Base-by-base conservation (phyloP, 352 stramenopile species). In the Blastocystis hominis region DNA sequence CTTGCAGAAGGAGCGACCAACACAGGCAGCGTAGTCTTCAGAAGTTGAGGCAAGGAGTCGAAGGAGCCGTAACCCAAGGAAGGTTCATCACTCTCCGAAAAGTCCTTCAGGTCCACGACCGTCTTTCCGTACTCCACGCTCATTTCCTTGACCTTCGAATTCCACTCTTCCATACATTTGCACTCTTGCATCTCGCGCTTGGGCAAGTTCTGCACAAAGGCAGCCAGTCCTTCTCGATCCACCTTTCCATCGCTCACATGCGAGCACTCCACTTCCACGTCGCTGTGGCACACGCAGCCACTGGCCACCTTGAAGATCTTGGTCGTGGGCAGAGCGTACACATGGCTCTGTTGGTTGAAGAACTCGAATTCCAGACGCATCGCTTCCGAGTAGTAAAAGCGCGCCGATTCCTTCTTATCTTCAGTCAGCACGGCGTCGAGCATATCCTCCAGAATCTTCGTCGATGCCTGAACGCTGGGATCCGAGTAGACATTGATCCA, bases 361-460 rank as follows among this genome's bases (percentile, higher is more conserved):
- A 87, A 87, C 77, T 87, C 77, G 55, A 78, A 87, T 30, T 87
- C 77, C 47, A 87, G 55, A 87, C 77, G 77, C 56, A 87, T 87
- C 9, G 77, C 77, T 30, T 87, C 77, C 15, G 62, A 64, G 56
- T 76, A 87, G 61, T 87, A 87, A 30, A 78, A 78, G 7, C 34
- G 15, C 40, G 47, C n/a, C 10, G 30, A 59, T 24, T 78, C 59
- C 66, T 78, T 87, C 46, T 87, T 69, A 2, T 87, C 77, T 56
- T 61, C 50, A 15, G 66, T 64, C 40, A 50, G 20, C 47, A 87
- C 1, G 42, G 47, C 50, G 44, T 78, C 50, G 20, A 87, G 30
- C 6, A 87, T 87, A 9, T 78, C 47, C 40, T 87, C 62, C 47
- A 87, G 38, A 30, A 63, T 5, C 30, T 3, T 6, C 20, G 77